phyloP scores from a whole-genome alignment of 768 basidiomycete species.

The Psilocybe cyanescens region DNA sequence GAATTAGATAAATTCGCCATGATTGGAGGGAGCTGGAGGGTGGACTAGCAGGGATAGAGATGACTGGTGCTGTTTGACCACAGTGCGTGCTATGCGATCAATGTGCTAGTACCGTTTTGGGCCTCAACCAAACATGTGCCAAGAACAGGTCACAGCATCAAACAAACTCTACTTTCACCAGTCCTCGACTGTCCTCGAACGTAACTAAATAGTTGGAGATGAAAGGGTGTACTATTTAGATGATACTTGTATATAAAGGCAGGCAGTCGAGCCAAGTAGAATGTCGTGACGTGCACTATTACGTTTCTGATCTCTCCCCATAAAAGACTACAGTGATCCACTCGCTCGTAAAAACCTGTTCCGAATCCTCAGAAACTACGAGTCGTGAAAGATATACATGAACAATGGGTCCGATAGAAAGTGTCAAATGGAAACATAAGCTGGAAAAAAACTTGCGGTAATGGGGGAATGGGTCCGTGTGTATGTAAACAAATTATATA shows the following conservation, averaged over 20 bases:
- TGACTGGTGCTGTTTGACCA: slow-evolving; percentile 5
- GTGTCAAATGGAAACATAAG: slow-evolving; percentile 24
- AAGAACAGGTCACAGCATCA: slow-evolving; percentile 1
- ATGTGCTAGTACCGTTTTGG: slow-evolving; percentile 16
- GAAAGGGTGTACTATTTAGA: slow-evolving; percentile 9
- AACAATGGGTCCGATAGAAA: slow-evolving; percentile 25
- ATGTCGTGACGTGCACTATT: slow-evolving; percentile 16
- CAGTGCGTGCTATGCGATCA: slow-evolving; percentile 18
- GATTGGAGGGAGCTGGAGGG: slow-evolving; percentile 11
- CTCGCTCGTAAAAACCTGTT: slow-evolving; percentile 15
- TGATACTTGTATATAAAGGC: slow-evolving; percentile 12
- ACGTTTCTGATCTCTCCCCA: slow-evolving; percentile 15
- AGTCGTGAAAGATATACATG: slow-evolving; percentile 17
- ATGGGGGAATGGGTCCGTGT: slow-evolving; percentile 19
- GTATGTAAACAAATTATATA: slow-evolving; percentile 22
- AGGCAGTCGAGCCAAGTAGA: slow-evolving; percentile 11
- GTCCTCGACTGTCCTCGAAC: not conserved
- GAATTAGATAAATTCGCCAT: slow-evolving; percentile 50
- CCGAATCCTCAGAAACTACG: slow-evolving; percentile 14
- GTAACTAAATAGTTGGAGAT: slow-evolving; percentile 1
- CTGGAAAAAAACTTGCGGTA: slow-evolving; percentile 13
- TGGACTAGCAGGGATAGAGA: slow-evolving; percentile 12
- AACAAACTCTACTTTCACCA: not conserved
- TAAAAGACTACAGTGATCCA: slow-evolving; percentile 18
- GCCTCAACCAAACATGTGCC: slow-evolving; percentile 29